These are phyloP conservation scores for Globisporangium radiosum DNA, from an alignment of 352 stramenopile species.

Conservation along the genomic window DNA sequence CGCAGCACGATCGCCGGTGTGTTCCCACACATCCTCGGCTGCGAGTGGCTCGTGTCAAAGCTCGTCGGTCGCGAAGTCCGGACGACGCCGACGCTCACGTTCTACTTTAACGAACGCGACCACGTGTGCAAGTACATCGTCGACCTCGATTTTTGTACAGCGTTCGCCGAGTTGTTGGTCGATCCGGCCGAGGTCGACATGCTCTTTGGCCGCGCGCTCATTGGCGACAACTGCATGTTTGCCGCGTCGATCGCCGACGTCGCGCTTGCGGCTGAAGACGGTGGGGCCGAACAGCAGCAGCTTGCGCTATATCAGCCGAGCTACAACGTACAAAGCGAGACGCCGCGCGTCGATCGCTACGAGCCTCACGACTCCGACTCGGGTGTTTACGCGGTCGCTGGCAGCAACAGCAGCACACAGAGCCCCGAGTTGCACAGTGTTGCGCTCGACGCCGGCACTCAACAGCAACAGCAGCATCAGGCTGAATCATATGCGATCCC, in stretches of 20 bases:
- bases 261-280: too few relatives aligned
- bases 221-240: slow-evolving; percentile 24
- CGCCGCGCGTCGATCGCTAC: neutral
- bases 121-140: slow-evolving; percentile 22
- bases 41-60: slow-evolving; percentile 29
- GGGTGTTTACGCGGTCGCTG: neutral
- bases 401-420: neutral
- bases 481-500: too few relatives aligned
- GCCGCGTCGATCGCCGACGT: too few relatives aligned
- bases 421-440: too few relatives aligned
- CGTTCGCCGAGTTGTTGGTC: slow-evolving; percentile 25
- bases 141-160: slow-evolving; percentile 30
- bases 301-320: too few relatives aligned
- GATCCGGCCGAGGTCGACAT: slow-evolving; percentile 22
- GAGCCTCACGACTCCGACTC: slow-evolving; percentile 7
- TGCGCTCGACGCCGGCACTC: neutral
- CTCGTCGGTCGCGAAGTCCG: slow-evolving; percentile 33
- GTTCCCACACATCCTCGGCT: slow-evolving; percentile 35
- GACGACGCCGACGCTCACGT: slow-evolving; percentile 17
- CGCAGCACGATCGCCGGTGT: slow-evolving; percentile 34
- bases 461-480: neutral
- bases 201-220: slow-evolving; percentile 25
- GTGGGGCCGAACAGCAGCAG: neutral
- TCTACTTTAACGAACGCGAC: slow-evolving; percentile 28
- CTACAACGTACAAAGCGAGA: too few relatives aligned